These are phyloP conservation scores for Amanita phalloides DNA, from an alignment of 768 basidiomycete genomes.

Conservation along the genomic window DNA sequence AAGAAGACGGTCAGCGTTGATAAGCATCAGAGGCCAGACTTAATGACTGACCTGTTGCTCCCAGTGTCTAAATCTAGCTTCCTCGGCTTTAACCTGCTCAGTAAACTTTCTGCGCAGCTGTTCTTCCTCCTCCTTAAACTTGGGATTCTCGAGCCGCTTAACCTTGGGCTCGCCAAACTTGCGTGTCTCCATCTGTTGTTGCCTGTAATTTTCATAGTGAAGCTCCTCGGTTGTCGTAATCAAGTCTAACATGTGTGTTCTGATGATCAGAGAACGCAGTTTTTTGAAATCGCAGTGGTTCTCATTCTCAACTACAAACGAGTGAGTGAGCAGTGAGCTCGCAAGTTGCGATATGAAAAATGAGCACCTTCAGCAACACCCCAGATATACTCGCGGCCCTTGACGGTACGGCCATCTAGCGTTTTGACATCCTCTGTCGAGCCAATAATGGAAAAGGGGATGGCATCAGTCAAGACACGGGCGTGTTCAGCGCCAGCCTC, in stretches of 20 bases:
- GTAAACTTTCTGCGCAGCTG: slow-evolving; percentile 94
- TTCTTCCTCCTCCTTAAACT: slow-evolving; percentile 99
- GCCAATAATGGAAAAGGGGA: slow-evolving; percentile 98
- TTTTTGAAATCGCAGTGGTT: slow-evolving; percentile 99
- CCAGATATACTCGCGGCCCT: slow-evolving; percentile 98
- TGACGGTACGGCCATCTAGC: slow-evolving; percentile 83
- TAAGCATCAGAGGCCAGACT: slow-evolving; percentile 1
- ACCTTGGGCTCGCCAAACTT: slow-evolving; percentile 98
- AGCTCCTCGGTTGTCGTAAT: slow-evolving; percentile 92
- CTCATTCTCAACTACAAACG: slow-evolving; percentile 83
- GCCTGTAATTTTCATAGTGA: slow-evolving; percentile 97
- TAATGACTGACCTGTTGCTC: slow-evolving; percentile 79
- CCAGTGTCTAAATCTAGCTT: slow-evolving; percentile 97
- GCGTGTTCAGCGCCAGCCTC: slow-evolving; percentile 75
- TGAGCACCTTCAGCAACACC: slow-evolving; percentile 92
- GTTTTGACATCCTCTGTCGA: slow-evolving; percentile 92
- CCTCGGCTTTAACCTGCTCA: slow-evolving; percentile 99
- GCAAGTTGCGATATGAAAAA: not conserved
- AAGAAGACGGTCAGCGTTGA: slow-evolving; percentile 9
- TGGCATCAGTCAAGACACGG: slow-evolving; percentile 76
- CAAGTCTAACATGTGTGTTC: slow-evolving; percentile 97
- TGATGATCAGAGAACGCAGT: slow-evolving; percentile 87
- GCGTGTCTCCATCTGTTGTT: slow-evolving; percentile 99
- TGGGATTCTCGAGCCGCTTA: slow-evolving; percentile 98
- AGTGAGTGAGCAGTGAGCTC: not conserved